Evolutionary conservation across 1,139 yeast species (phyloP).

Genomic region (Suhomyces wounanorum): DNA sequence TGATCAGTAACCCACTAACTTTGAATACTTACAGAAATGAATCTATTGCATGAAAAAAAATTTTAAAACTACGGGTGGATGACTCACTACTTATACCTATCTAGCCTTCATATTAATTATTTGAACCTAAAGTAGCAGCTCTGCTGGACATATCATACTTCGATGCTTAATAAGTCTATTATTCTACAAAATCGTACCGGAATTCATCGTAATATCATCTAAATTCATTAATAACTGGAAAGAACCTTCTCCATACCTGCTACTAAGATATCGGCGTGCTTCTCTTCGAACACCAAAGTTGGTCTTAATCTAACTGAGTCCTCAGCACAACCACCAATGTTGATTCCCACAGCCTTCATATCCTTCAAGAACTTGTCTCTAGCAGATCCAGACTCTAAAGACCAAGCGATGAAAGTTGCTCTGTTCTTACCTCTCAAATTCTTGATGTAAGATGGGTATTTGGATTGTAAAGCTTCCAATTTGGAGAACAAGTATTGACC

Average conservation of each 20-base stretch:
- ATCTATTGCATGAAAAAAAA: no score
- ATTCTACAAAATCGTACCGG: neutral
- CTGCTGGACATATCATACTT: no score
- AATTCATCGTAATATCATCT: neutral
- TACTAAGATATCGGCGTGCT: conserved; percentile 70
- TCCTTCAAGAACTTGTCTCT: conserved; percentile 61
- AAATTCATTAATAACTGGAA: conserved; percentile 29
- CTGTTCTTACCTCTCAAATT: conserved; percentile 73
- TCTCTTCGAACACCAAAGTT: conserved; percentile 68
- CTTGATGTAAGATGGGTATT: conserved; percentile 52
- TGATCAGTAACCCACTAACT: neutral
- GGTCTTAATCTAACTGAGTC: conserved; percentile 77
- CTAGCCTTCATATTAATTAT: no score
- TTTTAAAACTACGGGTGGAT: no score
- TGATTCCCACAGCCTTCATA: conserved; percentile 64
- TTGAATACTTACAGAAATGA: neutral
- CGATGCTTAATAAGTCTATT: no score
- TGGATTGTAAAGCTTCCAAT: conserved; percentile 51
- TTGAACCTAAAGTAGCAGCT: no score
- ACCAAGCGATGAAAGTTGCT: conserved; percentile 83
- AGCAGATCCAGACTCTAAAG: conserved; percentile 51
- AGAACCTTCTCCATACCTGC: conserved; percentile 51
- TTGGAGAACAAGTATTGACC: conserved; percentile 63
- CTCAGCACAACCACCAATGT: conserved; percentile 82
- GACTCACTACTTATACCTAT: no score